phyloP scores from a whole-genome alignment of 2,329 filamentous ascomycete genomes.

The Neoarthrinium moseri region DNA sequence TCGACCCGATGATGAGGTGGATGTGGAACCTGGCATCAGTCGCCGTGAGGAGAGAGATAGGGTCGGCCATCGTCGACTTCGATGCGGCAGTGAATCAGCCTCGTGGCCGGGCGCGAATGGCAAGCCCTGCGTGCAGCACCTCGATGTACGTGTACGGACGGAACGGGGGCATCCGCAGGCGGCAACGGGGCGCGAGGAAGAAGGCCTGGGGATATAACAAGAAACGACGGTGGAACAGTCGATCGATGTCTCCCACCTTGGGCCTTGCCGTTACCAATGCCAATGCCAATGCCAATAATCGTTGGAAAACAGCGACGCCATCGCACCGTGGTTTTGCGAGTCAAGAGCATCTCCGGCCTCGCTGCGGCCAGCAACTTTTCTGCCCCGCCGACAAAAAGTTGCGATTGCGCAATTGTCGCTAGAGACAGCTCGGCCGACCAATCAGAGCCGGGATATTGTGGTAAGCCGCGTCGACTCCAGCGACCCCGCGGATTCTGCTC shows the following conservation, averaged over 20 bases:
- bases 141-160: not conserved
- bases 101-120: not conserved
- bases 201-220: not conserved
- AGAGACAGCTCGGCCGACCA: not conserved
- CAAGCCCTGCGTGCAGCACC: not conserved
- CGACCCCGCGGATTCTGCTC: conserved; percentile 3
- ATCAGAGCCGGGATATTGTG: not conserved
- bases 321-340: too few species aligned
- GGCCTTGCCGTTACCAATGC: not conserved
- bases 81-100: not conserved
- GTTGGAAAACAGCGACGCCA: too few species aligned
- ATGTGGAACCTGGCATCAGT: conserved; percentile 68
- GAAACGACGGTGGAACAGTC: not conserved
- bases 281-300: not conserved
- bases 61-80: conserved; percentile 18
- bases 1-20: conserved; percentile 84
- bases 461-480: not conserved
- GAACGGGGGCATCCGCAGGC: not conserved
- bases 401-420: conserved; percentile 3
- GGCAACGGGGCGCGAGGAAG: not conserved
- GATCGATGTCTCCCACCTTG: not conserved
- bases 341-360: not conserved
- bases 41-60: conserved; percentile 65
- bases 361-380: not conserved
- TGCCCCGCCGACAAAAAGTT: conserved; percentile 6